Evolutionary conservation across 495 filamentous ascomycete species (phyloP), one percentile per base, ranked within the genome.

Genomic region (Mytilinidion resinicola): DNA sequence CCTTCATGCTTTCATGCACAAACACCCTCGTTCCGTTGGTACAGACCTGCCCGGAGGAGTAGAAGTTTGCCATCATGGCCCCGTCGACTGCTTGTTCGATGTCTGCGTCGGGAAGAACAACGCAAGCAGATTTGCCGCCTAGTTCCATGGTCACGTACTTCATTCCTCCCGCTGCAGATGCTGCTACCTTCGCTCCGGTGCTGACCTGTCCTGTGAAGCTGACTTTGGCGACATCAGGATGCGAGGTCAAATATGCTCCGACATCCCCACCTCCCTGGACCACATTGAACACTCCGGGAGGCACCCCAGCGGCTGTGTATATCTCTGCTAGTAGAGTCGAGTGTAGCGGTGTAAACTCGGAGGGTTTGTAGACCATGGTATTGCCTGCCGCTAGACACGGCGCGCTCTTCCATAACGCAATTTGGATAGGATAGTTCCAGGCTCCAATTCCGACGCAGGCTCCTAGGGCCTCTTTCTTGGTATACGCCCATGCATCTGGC

Each of bases 51-150:
- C 88, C 88, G 0, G 83, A 83, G 65, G 83, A 87, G 77, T 83
- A 90, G 74, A 90, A 91, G 64, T 91, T 92, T 43, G 88, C 88
- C 85, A 91, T 89, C 87, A 91, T 90, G 55, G 86, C 86, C 30
- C 86, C 86, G 62, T 91, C 80, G 34, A 88, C 88, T 11, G 88
- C 88, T 47, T 74, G 78, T n/a, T 88, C 84, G 2, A 91, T 64
- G 47, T 87, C 78, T 0, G 85, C 83, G 62, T 90, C 89, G 0
- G 85, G 82, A 30, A 89, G 79, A 36, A 91, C 72, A 46, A 91
- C 73, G 19, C 85, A 71, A 2, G 89, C 86, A 53, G 83, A 87
- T 73, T 91, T 92, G 25, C 89, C 89, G 47, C 89, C 89, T 1
- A 91, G 77, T 67, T 93, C 89, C 85, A 91, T 87, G 4, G 88